Conservation (phyloP, 2,329 filamentous ascomycete genomes). For the Epichloe coenophiala region DNA sequence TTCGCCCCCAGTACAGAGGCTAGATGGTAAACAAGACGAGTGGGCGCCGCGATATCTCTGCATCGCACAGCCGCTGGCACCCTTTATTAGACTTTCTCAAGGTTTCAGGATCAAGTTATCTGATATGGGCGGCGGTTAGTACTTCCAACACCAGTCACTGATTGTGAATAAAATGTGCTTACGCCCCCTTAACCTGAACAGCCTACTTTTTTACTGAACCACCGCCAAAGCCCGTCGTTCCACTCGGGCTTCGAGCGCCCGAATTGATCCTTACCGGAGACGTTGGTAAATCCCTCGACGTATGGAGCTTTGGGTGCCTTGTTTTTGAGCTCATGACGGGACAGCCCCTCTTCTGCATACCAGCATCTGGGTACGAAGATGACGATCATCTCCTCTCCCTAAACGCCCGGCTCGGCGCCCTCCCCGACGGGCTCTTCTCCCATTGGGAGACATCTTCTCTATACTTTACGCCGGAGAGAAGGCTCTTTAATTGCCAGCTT, state of each 20-base stretch:
- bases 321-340: slow-evolving; percentile 18
- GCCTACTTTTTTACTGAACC: slow-evolving; percentile 15
- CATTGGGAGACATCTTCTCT: slow-evolving; percentile 13
- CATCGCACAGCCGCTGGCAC: slow-evolving; percentile 13
- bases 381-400: slow-evolving; percentile 13
- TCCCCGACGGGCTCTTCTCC: slow-evolving; percentile 9
- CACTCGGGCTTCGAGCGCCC: slow-evolving; percentile 15
- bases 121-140: slow-evolving; percentile 18
- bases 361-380: slow-evolving; percentile 8
- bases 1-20: slow-evolving; percentile 15
- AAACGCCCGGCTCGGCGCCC: slow-evolving; percentile 9
- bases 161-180: not conserved
- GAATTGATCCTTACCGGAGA: slow-evolving; percentile 15
- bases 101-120: slow-evolving; percentile 18
- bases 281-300: slow-evolving; percentile 11
- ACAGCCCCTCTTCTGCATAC: slow-evolving; percentile 14
- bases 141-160: not conserved
- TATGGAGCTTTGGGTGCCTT: slow-evolving; percentile 21
- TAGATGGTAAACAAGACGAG: slow-evolving; percentile 17
- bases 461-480: slow-evolving; percentile 14
- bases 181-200: slow-evolving; percentile 3
- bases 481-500: slow-evolving; percentile 15
- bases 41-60: slow-evolving; percentile 19
- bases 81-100: slow-evolving; percentile 8
- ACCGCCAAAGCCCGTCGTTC: slow-evolving; percentile 11